phyloP scores from a whole-genome alignment of 169 alveolate genomes.

The Eimeria falciformis region DNA sequence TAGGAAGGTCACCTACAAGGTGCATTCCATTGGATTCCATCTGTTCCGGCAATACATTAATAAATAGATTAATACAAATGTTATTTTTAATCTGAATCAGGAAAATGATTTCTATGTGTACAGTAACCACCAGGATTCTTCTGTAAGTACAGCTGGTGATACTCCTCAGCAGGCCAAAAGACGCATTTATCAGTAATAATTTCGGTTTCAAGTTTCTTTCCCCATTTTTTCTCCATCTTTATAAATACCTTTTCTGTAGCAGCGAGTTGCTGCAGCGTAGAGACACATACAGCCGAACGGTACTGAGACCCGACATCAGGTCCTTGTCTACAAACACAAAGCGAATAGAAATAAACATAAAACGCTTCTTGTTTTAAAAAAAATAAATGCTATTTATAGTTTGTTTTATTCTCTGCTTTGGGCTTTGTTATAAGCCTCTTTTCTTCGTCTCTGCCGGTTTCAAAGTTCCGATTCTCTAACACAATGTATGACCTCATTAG shows the following conservation, averaged over 20 bases:
- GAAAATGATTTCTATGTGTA: slow-evolving; percentile 69
- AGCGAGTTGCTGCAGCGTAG: slow-evolving; percentile 60
- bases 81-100: not conserved
- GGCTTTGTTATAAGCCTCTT: too few relatives aligned
- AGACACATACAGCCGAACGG: slow-evolving; percentile 84
- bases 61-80: too few relatives aligned
- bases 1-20: not conserved
- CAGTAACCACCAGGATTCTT: slow-evolving; percentile 81
- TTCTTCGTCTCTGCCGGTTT: too few relatives aligned
- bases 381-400: too few relatives aligned
- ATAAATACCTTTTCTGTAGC: slow-evolving; percentile 28
- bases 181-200: not conserved
- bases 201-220: not conserved
- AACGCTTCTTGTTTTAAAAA: not conserved
- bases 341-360: not conserved
- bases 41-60: not conserved
- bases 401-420: not conserved
- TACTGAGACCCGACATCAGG: slow-evolving; percentile 86
- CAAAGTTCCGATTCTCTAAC: too few relatives aligned
- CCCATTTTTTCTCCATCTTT: slow-evolving; percentile 59
- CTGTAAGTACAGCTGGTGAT: slow-evolving; percentile 79
- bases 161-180: slow-evolving; percentile 77
- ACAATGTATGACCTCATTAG: too few relatives aligned
- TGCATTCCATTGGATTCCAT: not conserved
- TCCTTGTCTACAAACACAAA: slow-evolving; percentile 79